These are phyloP conservation scores for Dendrobium chrysotoxum DNA, from an alignment of 106 monocot genomes.

Conservation along the genomic window DNA sequence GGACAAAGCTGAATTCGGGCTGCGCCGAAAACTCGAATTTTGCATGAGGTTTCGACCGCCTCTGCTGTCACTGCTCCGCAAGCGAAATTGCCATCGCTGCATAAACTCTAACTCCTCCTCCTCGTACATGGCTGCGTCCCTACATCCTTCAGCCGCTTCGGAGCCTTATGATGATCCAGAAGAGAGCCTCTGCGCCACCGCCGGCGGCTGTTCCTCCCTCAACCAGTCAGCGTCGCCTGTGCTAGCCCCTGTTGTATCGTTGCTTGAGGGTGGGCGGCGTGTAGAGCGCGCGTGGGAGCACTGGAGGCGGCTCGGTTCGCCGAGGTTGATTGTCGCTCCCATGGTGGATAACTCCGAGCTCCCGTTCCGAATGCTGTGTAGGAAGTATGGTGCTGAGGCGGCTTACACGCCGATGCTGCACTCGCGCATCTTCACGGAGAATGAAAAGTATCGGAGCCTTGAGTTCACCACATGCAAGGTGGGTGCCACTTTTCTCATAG, in stretches of 20 bases:
- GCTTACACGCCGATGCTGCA: constrained; percentile 99
- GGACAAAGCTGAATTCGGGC: neutral
- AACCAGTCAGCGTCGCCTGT: constrained; percentile 7
- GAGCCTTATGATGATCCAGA: constrained; percentile 33
- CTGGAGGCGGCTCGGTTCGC: constrained; percentile 70
- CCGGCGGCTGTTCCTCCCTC: constrained; percentile 14
- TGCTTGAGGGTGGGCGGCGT: constrained; percentile 22
- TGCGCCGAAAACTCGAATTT: neutral
- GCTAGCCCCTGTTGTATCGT: constrained; percentile 7
- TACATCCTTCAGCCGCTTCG: neutral
- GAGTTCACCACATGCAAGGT: constrained; percentile 98
- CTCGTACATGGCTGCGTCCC: constrained; percentile 14
- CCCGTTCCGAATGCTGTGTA: constrained; percentile 96
- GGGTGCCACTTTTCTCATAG: neutral
- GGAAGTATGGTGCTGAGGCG: constrained; percentile 83
- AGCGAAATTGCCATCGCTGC: neutral
- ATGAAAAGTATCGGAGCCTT: constrained; percentile 76
- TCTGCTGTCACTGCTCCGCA: constrained; percentile 6
- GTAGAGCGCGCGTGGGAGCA: constrained; percentile 85
- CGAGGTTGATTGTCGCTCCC: constrained; percentile 75
- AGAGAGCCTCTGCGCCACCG: constrained; percentile 41
- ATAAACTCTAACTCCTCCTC: constrained; percentile 25
- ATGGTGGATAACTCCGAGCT: constrained; percentile 99
- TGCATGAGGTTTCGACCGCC: constrained; percentile 12
- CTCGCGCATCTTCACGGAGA: constrained; percentile 88